A percentile compares a stretch with the other conserved stretches of the same genome.
phyloP scores from a whole-genome alignment of 2,329 filamentous ascomycete species.

The Colletotrichum zoysiae region DNA sequence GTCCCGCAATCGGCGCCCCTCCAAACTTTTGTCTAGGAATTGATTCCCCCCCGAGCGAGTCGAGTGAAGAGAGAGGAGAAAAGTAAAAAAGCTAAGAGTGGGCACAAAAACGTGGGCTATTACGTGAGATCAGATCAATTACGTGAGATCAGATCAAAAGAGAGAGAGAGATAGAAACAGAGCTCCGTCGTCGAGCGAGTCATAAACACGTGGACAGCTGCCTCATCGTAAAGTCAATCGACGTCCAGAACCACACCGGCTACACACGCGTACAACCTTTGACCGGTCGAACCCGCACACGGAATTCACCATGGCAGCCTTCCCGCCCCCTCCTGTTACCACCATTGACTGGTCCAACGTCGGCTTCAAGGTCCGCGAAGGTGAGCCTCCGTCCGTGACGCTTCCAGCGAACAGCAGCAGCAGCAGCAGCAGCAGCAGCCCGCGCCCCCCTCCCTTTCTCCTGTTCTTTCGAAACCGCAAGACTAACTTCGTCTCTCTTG shows the following conservation, averaged over 20 bases:
- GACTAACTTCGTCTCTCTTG: conserved; percentile 6
- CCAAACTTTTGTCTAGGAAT: conserved; percentile 16
- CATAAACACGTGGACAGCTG: conserved; percentile 9
- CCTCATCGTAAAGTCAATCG: conserved; percentile 2
- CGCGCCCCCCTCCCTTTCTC: no score
- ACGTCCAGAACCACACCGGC: conserved; percentile 1
- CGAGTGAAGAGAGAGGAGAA: background rate
- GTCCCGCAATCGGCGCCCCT: conserved; percentile 39
- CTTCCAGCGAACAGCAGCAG: background rate
- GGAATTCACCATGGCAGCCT: conserved; percentile 61
- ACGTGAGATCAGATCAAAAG: conserved; percentile 15
- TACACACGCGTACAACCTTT: background rate
- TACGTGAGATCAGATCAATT: conserved; percentile 24
- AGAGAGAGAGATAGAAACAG: background rate
- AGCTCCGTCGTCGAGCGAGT: conserved; percentile 11
- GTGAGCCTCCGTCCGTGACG: conserved; percentile 58
- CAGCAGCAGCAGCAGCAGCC: no score
- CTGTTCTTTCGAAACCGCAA: background rate
- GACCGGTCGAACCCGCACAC: background rate
- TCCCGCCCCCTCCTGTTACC: conserved; percentile 82
- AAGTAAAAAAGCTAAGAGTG: background rate
- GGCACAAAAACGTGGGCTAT: conserved; percentile 10
- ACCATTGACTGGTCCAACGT: conserved; percentile 95
- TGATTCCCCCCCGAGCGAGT: background rate
- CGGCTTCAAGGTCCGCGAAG: conserved; percentile 92